These are phyloP conservation scores for Ceratocystis eucalypticola DNA, from an alignment of 2,329 filamentous ascomycete species.

Conservation along the genomic window DNA sequence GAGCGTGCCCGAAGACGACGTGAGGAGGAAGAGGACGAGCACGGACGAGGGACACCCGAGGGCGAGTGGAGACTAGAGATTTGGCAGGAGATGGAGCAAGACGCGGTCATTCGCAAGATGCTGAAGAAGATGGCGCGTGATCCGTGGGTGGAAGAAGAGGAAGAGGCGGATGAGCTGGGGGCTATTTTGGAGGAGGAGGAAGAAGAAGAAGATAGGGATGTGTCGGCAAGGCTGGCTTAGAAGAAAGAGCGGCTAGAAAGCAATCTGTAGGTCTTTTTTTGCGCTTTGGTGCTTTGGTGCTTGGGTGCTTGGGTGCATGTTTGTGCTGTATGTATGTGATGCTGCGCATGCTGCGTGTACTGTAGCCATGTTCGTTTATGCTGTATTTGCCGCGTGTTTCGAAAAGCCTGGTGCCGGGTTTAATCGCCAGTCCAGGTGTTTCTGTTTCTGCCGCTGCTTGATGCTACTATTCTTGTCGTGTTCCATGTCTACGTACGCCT, in stretches of 20 bases:
- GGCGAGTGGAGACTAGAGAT: conserved; percentile 39
- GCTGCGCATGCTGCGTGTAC: neutral
- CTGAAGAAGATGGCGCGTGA: conserved; percentile 31
- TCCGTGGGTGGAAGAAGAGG: conserved; percentile 14
- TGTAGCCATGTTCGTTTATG: neutral
- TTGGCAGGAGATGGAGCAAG: conserved; percentile 46
- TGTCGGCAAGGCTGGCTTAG: conserved; percentile 5
- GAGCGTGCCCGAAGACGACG: conserved; percentile 14
- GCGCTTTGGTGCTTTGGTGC: no score
- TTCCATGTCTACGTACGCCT: neutral
- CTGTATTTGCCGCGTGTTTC: neutral
- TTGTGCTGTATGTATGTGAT: neutral
- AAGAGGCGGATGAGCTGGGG: conserved; percentile 3
- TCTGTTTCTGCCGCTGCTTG: neutral
- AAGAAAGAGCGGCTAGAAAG: neutral
- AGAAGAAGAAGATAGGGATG: conserved; percentile 7
- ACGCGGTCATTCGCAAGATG: conserved; percentile 32
- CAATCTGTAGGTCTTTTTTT: no score
- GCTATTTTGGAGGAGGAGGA: conserved; percentile 14
- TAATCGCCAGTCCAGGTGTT: neutral
- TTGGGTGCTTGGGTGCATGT: no score
- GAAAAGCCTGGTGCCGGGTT: neutral
- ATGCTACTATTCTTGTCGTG: neutral
- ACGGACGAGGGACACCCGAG: conserved; percentile 12
- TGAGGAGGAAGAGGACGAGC: conserved; percentile 15